A percentile compares a stretch with the other conserved stretches of the same genome.
Evolutionary conservation across 1,284 basidiomycete genomes (phyloP).

Genomic region (Boletellus sp.): DNA sequence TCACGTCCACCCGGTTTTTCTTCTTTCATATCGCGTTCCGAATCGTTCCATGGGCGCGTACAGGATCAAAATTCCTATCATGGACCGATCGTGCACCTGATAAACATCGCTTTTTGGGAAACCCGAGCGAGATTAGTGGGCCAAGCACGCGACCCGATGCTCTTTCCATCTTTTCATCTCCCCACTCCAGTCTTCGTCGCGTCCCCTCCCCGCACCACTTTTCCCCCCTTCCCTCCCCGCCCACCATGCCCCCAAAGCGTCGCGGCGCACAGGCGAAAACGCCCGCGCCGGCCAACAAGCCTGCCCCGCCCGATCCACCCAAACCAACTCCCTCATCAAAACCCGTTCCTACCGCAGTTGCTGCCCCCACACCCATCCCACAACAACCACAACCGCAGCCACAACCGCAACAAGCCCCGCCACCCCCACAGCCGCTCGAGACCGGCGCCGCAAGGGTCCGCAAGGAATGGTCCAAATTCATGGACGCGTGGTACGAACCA

Average conservation of each 20-base stretch:
- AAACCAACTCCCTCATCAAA: slow-evolving; percentile 4
- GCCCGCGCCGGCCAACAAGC: slow-evolving; percentile 7
- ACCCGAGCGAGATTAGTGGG: slow-evolving; percentile 3
- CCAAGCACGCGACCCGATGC: slow-evolving; percentile 26
- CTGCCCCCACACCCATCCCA: slow-evolving; percentile 1
- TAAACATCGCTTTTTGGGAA: slow-evolving; percentile 25
- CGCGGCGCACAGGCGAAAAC: slow-evolving; percentile 19
- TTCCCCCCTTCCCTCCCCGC: not conserved
- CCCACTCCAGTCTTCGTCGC: not conserved
- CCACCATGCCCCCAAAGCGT: slow-evolving; percentile 30
- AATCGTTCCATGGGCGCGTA: slow-evolving; percentile 15
- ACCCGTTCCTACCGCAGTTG: too few species aligned
- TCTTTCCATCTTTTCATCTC: slow-evolving; percentile 20
- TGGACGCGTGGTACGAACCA: slow-evolving; percentile 30
- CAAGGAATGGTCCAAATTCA: slow-evolving; percentile 28
- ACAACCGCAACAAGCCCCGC: not conserved
- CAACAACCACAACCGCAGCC: not conserved
- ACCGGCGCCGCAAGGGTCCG: slow-evolving; percentile 23
- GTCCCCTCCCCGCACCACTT: too few species aligned
- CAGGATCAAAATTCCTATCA: slow-evolving; percentile 27
- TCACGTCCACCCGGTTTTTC: too few species aligned
- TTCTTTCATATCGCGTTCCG: slow-evolving; percentile 14
- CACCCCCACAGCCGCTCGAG: slow-evolving; percentile 6
- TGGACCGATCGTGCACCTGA: slow-evolving; percentile 29
- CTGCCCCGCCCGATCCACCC: slow-evolving; percentile 10